Percentiles rank a stretch among this genome's conserved stretches.
Evolutionary conservation across 2,329 filamentous ascomycete genomes (phyloP).

Genomic region (Aaosphaeria pasadenensis): DNA sequence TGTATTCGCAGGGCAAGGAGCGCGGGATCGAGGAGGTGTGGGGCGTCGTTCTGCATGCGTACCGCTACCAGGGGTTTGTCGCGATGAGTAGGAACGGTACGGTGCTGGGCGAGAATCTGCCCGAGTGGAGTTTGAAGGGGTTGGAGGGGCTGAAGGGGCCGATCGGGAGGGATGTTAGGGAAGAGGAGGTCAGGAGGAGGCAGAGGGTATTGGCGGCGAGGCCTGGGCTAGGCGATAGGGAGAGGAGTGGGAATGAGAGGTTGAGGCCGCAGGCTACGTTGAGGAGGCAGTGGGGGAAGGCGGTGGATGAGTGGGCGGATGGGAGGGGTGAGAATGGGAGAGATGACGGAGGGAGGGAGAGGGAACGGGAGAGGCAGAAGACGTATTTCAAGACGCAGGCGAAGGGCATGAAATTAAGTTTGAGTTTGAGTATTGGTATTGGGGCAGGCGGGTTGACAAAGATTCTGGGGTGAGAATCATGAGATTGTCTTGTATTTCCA

Average conservation of each 20-base stretch:
- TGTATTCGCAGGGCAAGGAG: conserved; percentile 13
- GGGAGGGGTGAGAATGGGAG: conserved; percentile 5
- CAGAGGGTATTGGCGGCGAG: conserved; percentile 1
- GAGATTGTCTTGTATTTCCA: neutral
- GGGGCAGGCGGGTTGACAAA: conserved; percentile 13
- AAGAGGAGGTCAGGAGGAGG: conserved; percentile 3
- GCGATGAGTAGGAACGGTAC: conserved; percentile 19
- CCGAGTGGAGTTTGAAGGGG: conserved; percentile 16
- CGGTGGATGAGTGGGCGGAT: neutral
- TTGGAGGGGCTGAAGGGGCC: conserved; percentile 17
- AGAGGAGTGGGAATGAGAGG: neutral
- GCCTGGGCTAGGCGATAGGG: conserved; percentile 2
- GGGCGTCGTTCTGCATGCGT: conserved; percentile 22
- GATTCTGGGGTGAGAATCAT: neutral
- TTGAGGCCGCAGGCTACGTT: conserved; percentile 20
- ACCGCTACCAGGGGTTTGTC: conserved; percentile 31
- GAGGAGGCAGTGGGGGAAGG: conserved; percentile 22
- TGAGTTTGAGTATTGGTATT: conserved; percentile 25
- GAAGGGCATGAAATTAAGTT: conserved; percentile 25
- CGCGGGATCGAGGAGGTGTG: conserved; percentile 17
- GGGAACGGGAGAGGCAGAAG: conserved; percentile 22
- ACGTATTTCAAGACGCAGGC: conserved; percentile 15
- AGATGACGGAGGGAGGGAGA: conserved; percentile 17
- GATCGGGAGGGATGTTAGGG: conserved; percentile 15
- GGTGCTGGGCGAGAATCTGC: conserved; percentile 23